Evolutionary conservation across 2,329 filamentous ascomycete species (phyloP).

Genomic region (Monilinia polystroma): DNA sequence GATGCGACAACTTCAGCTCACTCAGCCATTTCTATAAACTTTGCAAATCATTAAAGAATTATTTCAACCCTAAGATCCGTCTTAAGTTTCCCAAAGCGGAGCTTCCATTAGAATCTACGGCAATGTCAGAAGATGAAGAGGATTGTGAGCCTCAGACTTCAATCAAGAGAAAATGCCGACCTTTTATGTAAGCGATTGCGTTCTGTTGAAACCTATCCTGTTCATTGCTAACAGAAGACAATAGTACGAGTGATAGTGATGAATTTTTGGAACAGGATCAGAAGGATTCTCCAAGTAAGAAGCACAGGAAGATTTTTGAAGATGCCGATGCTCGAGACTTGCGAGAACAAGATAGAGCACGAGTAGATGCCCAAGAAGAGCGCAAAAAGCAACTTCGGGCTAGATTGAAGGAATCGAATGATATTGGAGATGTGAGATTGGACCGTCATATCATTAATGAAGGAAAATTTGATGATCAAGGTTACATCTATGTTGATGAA

Average conservation of each 20-base stretch:
- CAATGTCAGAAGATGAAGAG: conserved; percentile 32
- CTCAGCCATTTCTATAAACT: conserved; percentile 4
- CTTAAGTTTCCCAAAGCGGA: neutral
- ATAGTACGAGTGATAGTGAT: conserved; percentile 7
- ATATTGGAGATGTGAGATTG: conserved; percentile 47
- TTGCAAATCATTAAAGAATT: conserved; percentile 8
- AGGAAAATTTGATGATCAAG: conserved; percentile 58
- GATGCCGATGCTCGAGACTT: conserved; percentile 49
- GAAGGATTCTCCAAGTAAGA: conserved; percentile 27
- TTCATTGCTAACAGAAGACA: neutral
- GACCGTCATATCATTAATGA: conserved; percentile 63
- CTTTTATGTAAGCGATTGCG: conserved; percentile 25
- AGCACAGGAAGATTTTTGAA: conserved; percentile 46
- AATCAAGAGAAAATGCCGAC: conserved; percentile 42
- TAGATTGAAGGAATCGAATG: conserved; percentile 47
- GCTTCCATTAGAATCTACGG: neutral
- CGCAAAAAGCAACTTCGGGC: conserved; percentile 50
- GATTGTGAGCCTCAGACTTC: conserved; percentile 40
- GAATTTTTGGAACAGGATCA: conserved; percentile 2
- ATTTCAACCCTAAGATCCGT: conserved; percentile 17
- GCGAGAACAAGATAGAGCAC: conserved; percentile 55
- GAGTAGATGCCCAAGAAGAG: conserved; percentile 53
- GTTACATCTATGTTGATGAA: conserved; percentile 62
- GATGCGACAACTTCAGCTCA: conserved; percentile 1
- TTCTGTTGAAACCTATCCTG: neutral